Conservation (phyloP, 768 basidiomycete species). For the Calvatia gigantea region DNA sequence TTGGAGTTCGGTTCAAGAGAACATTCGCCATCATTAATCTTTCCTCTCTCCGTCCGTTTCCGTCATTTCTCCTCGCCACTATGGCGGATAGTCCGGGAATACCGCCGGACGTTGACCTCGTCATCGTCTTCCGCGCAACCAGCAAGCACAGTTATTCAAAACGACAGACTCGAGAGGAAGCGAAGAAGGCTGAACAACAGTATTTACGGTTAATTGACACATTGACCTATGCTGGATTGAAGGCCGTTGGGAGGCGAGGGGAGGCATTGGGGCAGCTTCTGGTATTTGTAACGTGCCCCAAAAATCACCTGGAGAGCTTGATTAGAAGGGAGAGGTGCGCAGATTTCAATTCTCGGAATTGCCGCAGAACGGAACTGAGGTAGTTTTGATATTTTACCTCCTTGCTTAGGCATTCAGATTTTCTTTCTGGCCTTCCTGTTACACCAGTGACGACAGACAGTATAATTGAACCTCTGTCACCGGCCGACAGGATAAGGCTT, state of each 20-base stretch:
- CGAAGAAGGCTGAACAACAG: slow-evolving; percentile 62
- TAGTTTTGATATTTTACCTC: neutral
- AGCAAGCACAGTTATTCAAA: slow-evolving; percentile 51
- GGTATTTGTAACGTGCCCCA: slow-evolving; percentile 71
- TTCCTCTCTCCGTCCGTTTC: neutral
- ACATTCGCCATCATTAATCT: neutral
- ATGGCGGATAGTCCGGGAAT: slow-evolving; percentile 17
- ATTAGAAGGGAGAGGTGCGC: slow-evolving; percentile 74
- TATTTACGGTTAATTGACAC: slow-evolving; percentile 62
- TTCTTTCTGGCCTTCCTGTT: slow-evolving; percentile 69
- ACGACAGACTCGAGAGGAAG: slow-evolving; percentile 57
- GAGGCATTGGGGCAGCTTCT: slow-evolving; percentile 72
- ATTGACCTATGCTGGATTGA: slow-evolving; percentile 60
- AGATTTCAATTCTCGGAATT: neutral
- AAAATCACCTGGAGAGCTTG: slow-evolving; percentile 56
- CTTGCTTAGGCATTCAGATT: slow-evolving; percentile 62
- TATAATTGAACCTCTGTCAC: slow-evolving; percentile 46
- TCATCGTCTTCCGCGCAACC: slow-evolving; percentile 64
- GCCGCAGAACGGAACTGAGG: neutral
- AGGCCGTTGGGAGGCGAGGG: slow-evolving; percentile 74
- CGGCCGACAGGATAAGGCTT: slow-evolving; percentile 80
- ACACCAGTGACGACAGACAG: slow-evolving; percentile 42
- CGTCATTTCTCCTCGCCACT: neutral
- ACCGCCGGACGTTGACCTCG: slow-evolving; percentile 63
- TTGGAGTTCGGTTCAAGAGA: neutral